Evolutionary conservation across 1,284 basidiomycete species (phyloP).

Genomic region (Boletus austroedulis): DNA sequence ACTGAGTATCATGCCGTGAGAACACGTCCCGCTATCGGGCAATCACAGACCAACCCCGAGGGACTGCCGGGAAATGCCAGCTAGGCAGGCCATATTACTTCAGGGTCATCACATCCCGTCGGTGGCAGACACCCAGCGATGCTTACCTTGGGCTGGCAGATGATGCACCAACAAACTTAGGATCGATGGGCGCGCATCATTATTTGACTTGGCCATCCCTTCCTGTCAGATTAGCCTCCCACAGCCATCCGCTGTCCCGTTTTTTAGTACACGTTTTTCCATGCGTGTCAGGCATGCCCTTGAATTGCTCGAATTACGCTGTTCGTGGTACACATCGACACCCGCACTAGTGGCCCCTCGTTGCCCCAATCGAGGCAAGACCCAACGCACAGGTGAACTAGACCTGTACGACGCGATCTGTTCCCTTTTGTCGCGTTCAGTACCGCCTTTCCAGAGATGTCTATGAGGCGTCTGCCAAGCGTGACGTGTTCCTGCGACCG

Average conservation of each 20-base stretch:
- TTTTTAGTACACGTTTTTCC: conserved; percentile 20
- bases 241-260: conserved; percentile 7
- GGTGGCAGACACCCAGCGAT: conserved; percentile 18
- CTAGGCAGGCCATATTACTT: conserved; percentile 25
- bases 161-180: conserved; percentile 25
- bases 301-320: conserved; percentile 11
- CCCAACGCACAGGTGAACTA: conserved; percentile 7
- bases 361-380: conserved; percentile 3
- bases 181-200: conserved; percentile 15
- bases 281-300: background rate
- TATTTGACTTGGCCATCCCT: background rate
- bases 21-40: conserved; percentile 13
- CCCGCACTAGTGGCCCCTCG: background rate
- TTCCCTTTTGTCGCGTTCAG: conserved; percentile 11
- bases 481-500: conserved; percentile 27
- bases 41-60: conserved; percentile 18
- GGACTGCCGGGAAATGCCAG: conserved; percentile 21
- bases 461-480: conserved; percentile 11
- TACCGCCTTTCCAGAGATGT: conserved; percentile 5
- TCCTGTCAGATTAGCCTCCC: conserved; percentile 25
- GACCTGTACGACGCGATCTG: background rate
- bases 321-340: background rate
- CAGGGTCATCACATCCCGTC: conserved; percentile 14
- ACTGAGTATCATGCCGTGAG: conserved; percentile 16
- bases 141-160: conserved; percentile 17